Conservation (phyloP, 148 eudicot genomes). For the Silene latifolia region DNA sequence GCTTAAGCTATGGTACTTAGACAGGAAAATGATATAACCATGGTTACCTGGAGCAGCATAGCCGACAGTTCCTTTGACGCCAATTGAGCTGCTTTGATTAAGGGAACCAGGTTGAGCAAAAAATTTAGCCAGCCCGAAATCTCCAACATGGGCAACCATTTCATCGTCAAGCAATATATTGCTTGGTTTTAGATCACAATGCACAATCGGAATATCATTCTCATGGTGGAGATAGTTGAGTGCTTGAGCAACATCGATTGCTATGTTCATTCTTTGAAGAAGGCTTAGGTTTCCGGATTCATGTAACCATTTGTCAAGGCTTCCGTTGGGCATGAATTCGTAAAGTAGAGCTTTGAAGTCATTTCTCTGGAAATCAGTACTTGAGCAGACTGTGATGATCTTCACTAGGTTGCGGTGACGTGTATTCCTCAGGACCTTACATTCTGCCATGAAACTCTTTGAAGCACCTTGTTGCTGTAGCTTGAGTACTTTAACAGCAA, state of each 20-base stretch:
- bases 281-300: constrained; percentile 18
- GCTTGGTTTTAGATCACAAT: constrained; percentile 36
- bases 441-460: constrained; percentile 36
- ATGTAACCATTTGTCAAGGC: constrained; percentile 26
- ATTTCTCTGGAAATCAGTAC: constrained; percentile 24
- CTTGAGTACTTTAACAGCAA: constrained; percentile 34
- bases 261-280: constrained; percentile 21
- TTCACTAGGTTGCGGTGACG: constrained; percentile 28
- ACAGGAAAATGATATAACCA: background rate
- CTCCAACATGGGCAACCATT: constrained; percentile 33
- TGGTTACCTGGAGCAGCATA: constrained; percentile 32
- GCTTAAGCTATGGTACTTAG: too few species aligned
- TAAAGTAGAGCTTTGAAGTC: constrained; percentile 32
- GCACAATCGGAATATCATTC: constrained; percentile 15
- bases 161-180: constrained; percentile 29
- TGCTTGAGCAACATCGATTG: constrained; percentile 32
- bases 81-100: constrained; percentile 25
- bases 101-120: background rate
- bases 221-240: constrained; percentile 31
- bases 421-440: constrained; percentile 25
- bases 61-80: constrained; percentile 31
- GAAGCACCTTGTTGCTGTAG: constrained; percentile 26
- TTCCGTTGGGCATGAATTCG: constrained; percentile 29
- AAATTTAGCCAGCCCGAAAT: constrained; percentile 30
- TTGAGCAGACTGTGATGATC: constrained; percentile 32